These are phyloP conservation scores for Penicillium digitatum DNA, from an alignment of 2,329 filamentous ascomycete species.

Conservation along the genomic window DNA sequence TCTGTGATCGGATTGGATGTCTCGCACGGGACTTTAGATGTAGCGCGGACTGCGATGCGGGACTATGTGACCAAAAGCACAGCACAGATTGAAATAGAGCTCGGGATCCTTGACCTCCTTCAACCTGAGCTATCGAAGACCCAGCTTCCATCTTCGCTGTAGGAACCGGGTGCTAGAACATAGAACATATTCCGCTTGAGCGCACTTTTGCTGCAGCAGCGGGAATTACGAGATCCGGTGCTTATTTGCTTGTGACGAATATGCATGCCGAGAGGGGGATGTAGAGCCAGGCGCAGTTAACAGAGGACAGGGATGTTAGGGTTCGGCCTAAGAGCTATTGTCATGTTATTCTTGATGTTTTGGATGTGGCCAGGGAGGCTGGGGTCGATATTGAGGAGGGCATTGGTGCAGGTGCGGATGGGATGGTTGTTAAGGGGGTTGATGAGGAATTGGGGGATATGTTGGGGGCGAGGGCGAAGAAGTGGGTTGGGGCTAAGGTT, in stretches of 20 bases:
- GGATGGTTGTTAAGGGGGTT: conserved; percentile 45
- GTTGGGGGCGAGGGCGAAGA: conserved; percentile 58
- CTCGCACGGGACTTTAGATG: conserved; percentile 54
- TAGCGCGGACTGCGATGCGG: conserved; percentile 45
- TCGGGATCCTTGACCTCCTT: conserved; percentile 43
- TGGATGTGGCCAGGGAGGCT: conserved; percentile 47
- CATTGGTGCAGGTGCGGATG: conserved; percentile 10
- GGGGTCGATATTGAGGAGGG: conserved; percentile 46
- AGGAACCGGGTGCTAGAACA: conserved; percentile 28
- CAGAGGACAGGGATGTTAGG: conserved; percentile 54
- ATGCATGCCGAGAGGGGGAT: conserved; percentile 65
- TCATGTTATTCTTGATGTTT: conserved; percentile 51
- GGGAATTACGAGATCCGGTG: conserved; percentile 45
- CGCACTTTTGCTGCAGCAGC: conserved; percentile 55
- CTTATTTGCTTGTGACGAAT: conserved; percentile 59
- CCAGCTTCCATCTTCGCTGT: conserved; percentile 16
- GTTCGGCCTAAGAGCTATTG: conserved; percentile 58
- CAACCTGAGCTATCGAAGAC: conserved; percentile 9
- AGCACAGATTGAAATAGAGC: conserved; percentile 9
- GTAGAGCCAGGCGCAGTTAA: conserved; percentile 59
- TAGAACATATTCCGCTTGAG: conserved; percentile 59
- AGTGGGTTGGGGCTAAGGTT: conserved; percentile 58
- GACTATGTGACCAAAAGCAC: background rate
- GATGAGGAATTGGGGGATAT: conserved; percentile 54
- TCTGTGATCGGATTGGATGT: conserved; percentile 55